Evolutionary conservation across 2,329 filamentous ascomycete genomes (phyloP).

Genomic region (Pseudophaeomoniella oleicola): DNA sequence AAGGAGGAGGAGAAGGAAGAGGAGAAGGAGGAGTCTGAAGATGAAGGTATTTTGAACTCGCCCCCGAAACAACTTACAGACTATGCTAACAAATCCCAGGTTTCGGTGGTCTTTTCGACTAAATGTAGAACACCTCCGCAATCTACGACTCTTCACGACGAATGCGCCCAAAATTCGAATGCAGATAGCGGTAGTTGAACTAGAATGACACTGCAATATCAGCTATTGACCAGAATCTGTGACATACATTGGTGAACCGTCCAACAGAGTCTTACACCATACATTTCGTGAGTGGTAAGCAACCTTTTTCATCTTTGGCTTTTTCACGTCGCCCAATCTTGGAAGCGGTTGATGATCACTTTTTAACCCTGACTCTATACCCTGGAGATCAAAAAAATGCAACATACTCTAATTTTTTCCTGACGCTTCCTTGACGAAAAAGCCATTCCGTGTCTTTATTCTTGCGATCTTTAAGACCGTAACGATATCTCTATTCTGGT

Average conservation of each 20-base stretch:
- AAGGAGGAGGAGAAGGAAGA: slow-evolving; percentile 46
- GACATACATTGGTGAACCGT: slow-evolving; percentile 6
- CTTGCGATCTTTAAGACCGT: too few relatives aligned
- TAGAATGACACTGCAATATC: too few relatives aligned
- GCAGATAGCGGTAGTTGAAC: too few relatives aligned
- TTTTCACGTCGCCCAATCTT: slow-evolving; percentile 2
- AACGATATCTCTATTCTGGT: too few relatives aligned
- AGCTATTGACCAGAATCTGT: too few relatives aligned
- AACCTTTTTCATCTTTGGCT: slow-evolving; percentile 7
- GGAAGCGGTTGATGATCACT: slow-evolving; percentile 44
- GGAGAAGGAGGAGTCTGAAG: slow-evolving; percentile 52
- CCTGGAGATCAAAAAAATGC: slow-evolving; percentile 44
- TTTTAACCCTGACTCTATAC: slow-evolving; percentile 50
- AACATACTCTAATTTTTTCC: slow-evolving; percentile 63
- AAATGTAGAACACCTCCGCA: slow-evolving; percentile 16
- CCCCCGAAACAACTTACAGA: slow-evolving; percentile 30
- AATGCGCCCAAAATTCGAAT: slow-evolving; percentile 8
- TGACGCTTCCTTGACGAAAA: too few relatives aligned
- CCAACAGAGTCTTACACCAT: slow-evolving; percentile 6
- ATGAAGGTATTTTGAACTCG: slow-evolving; percentile 40
- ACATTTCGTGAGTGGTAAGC: slow-evolving; percentile 4
- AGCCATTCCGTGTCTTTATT: too few relatives aligned
- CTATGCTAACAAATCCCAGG: slow-evolving; percentile 30
- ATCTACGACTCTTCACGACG: neutral
- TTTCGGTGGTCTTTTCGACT: slow-evolving; percentile 71